These are phyloP conservation scores for Pilobolus umbonatus DNA, from an alignment of 192 early-diverging fungal genomes.

Conservation along the genomic window DNA sequence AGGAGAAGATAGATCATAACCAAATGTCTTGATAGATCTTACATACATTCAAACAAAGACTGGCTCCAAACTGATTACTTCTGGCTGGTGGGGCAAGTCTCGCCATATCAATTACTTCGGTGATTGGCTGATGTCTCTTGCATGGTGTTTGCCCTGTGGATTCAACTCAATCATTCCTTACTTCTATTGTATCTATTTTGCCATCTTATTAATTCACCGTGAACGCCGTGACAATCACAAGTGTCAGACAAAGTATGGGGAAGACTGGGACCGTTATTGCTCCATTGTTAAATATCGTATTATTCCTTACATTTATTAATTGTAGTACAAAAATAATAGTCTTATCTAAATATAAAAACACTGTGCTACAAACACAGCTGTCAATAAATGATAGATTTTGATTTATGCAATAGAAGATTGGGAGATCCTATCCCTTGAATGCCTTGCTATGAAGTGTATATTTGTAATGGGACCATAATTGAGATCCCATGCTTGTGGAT, in stretches of 20 bases:
- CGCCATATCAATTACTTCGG: conserved; percentile 93
- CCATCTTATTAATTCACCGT: conserved; percentile 85
- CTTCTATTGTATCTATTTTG: conserved; percentile 93
- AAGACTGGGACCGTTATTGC: conserved; percentile 90
- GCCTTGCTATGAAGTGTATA: too few species aligned
- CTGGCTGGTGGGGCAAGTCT: conserved; percentile 93
- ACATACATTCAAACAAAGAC: conserved; percentile 78
- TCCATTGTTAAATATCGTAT: conserved; percentile 76
- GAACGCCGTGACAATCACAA: conserved; percentile 82
- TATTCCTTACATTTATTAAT: conserved; percentile 56
- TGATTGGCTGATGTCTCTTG: conserved; percentile 89
- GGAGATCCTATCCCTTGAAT: too few species aligned
- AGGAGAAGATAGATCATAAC: not conserved
- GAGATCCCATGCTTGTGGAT: too few species aligned
- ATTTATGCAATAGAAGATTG: too few species aligned
- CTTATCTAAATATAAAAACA: not conserved
- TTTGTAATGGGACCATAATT: too few species aligned
- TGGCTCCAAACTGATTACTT: conserved; percentile 74
- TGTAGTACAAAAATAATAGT: not conserved
- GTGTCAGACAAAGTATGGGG: conserved; percentile 89
- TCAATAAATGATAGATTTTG: too few species aligned
- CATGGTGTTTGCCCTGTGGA: conserved; percentile 88
- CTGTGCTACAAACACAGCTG: too few species aligned
- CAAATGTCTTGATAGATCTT: conserved; percentile 44
- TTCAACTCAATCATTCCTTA: conserved; percentile 81